phyloP scores from a whole-genome alignment of 768 basidiomycete genomes.

The Fomitopsis serialis region DNA sequence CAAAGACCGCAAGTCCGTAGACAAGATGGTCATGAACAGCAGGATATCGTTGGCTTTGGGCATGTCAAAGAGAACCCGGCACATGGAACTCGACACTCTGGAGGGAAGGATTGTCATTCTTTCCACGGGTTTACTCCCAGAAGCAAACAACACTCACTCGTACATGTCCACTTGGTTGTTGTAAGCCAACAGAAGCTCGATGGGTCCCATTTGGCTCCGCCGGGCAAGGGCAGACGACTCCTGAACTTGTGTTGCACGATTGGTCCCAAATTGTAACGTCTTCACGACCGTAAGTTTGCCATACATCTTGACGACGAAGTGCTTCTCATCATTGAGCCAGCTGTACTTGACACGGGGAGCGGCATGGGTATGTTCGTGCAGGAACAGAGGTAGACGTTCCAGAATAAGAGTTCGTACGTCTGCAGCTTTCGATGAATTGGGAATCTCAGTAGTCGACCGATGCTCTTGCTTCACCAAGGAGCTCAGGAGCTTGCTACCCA shows the following conservation, averaged over 20 bases:
- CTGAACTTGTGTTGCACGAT: slow-evolving; percentile 46
- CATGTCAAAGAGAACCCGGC: slow-evolving; percentile 70
- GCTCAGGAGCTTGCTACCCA: slow-evolving; percentile 76
- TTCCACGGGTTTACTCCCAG: background rate
- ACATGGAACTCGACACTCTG: slow-evolving; percentile 83
- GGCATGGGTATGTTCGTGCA: slow-evolving; percentile 81
- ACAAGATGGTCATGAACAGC: slow-evolving; percentile 89
- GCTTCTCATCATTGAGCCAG: slow-evolving; percentile 59
- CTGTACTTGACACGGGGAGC: slow-evolving; percentile 53
- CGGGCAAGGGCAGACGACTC: slow-evolving; percentile 74
- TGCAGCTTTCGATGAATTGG: slow-evolving; percentile 38
- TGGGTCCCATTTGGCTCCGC: slow-evolving; percentile 47
- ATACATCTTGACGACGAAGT: slow-evolving; percentile 69
- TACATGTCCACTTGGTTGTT: slow-evolving; percentile 82
- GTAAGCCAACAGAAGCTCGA: slow-evolving; percentile 75
- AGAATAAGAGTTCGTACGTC: slow-evolving; percentile 62
- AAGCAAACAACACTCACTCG: slow-evolving; percentile 54
- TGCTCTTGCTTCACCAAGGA: slow-evolving; percentile 75
- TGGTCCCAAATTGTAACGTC: slow-evolving; percentile 47
- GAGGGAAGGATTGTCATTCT: background rate
- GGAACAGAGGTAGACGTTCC: slow-evolving; percentile 84
- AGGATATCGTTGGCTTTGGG: slow-evolving; percentile 84
- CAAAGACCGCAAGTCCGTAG: slow-evolving; percentile 79
- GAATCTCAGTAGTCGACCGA: slow-evolving; percentile 48
- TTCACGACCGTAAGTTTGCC: slow-evolving; percentile 60